Evolutionary conservation across 257 asterid species (phyloP).

Genomic region (Leptodermis oblonga): DNA sequence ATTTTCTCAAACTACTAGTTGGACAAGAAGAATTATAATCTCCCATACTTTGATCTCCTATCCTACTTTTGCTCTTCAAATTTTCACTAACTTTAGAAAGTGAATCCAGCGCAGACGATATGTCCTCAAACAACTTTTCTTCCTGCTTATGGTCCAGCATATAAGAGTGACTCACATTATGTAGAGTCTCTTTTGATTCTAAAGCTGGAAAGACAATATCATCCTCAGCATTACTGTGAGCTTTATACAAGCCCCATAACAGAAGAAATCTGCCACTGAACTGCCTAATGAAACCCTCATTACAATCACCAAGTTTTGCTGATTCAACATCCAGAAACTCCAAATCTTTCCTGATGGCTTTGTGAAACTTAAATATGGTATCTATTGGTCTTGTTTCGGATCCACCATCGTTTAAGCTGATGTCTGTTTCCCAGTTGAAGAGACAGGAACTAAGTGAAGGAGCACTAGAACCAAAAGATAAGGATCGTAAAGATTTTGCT

Average conservation of each 20-base stretch:
- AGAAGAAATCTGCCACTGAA: slow-evolving; percentile 92
- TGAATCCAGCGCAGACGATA: slow-evolving; percentile 71
- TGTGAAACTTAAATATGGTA: slow-evolving; percentile 87
- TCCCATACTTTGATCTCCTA: slow-evolving; percentile 31
- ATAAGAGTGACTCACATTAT: slow-evolving; percentile 94
- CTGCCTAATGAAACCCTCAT: slow-evolving; percentile 72
- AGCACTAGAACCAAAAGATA: slow-evolving; percentile 75
- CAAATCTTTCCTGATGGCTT: slow-evolving; percentile 93
- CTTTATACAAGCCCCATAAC: slow-evolving; percentile 86
- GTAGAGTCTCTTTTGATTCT: slow-evolving; percentile 88
- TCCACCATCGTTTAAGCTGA: slow-evolving; percentile 41
- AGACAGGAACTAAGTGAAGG: slow-evolving; percentile 91
- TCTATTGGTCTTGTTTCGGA: slow-evolving; percentile 73
- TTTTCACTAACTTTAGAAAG: slow-evolving; percentile 64
- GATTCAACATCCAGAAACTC: slow-evolving; percentile 85
- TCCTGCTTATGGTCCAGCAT: slow-evolving; percentile 96
- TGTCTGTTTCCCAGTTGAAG: slow-evolving; percentile 89
- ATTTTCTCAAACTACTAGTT: slow-evolving; percentile 44
- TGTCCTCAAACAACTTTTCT: slow-evolving; percentile 84
- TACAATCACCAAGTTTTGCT: slow-evolving; percentile 71
- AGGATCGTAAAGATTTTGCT: slow-evolving; percentile 70
- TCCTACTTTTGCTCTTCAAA: slow-evolving; percentile 38
- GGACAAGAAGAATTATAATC: slow-evolving; percentile 28
- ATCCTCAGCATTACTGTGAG: slow-evolving; percentile 99
- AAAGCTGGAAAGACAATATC: slow-evolving; percentile 97